phyloP scores from a whole-genome alignment of 2,329 filamentous ascomycete genomes.

The Ceratocystis destructans region DNA sequence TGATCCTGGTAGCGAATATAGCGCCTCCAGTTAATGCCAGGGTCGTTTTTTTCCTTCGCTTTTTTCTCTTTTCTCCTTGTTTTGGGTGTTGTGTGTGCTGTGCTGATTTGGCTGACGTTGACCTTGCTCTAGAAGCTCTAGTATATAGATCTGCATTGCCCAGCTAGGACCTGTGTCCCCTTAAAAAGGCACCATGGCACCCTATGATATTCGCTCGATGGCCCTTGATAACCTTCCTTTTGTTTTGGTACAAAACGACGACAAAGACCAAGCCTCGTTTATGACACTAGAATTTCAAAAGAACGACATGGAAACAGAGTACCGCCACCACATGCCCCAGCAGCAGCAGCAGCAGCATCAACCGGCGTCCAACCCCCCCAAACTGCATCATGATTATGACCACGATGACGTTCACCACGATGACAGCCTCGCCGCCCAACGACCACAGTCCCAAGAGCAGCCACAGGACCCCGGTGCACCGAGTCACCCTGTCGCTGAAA shows the following conservation, averaged over 20 bases:
- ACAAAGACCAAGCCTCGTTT: neutral
- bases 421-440: neutral
- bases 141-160: slow-evolving; percentile 17
- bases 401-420: neutral
- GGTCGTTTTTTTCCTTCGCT: slow-evolving; percentile 8
- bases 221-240: slow-evolving; percentile 17
- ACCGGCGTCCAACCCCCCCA: neutral
- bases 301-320: slow-evolving; percentile 11
- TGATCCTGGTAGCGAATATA: slow-evolving; percentile 16
- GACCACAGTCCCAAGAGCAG: slow-evolving; percentile 9
- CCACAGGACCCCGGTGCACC: slow-evolving; percentile 24
- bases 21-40: slow-evolving; percentile 12
- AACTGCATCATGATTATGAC: slow-evolving; percentile 1
- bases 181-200: slow-evolving; percentile 17
- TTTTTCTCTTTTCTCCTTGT: neutral
- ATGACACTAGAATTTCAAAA: slow-evolving; percentile 13
- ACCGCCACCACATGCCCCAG: neutral
- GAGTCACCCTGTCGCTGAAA: slow-evolving; percentile 55
- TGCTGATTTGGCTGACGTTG: slow-evolving; percentile 17
- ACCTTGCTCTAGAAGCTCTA: slow-evolving; percentile 13
- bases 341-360: neutral
- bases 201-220: slow-evolving; percentile 17
- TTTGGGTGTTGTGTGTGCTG: neutral
- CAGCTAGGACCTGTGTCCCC: slow-evolving; percentile 12
- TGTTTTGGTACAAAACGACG: slow-evolving; percentile 15